Evolutionary conservation across 2,329 filamentous ascomycete genomes (phyloP), one percentile per base, ranked within the genome.

Genomic region (Clarireedia paspali): DNA sequence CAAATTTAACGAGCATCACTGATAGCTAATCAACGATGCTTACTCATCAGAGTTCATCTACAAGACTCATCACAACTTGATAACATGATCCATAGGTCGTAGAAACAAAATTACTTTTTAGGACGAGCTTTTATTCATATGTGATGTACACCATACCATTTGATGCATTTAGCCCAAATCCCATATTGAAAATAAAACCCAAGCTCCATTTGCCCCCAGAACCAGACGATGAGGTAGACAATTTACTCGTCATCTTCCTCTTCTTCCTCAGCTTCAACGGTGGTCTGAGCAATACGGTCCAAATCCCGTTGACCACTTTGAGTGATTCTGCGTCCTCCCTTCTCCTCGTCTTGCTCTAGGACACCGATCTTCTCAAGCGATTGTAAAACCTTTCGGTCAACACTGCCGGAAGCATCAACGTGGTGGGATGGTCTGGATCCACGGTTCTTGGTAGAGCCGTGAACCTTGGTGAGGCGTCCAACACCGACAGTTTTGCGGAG

Each of bases 401-500:
- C 91, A 73, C 85, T 86, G 75, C 92, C 92, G 68, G 87, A 91
- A 75, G 91, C 94, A 74, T 96, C 88, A 71, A 96, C 89, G 84
- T 99, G 94, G 79, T 95, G 87, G 65, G 85, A 89, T 74, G 94
- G 94, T 68, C 88, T 84, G 69, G 84, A 84, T 70, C 94, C 94
- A 70, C 94, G 91, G 88, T 97, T 99, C 87, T 95, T 96, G 81
- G 88, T 88, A 69, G 84, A 88, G 71, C 91, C 94, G 85, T 99
- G 94, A 66, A 88, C 88, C 82, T 95, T 96, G 77, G 92, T 88
- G 70, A 99, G 86, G 73, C 94, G 91, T 78, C 94, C 94, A 69
- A 99, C 90, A 83, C 94, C 94, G 74, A 99, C 91, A 63, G 91
- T 96, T 85, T 99, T 99, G 81, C 94, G 89, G 76, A 99, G 83